These are phyloP conservation scores for Apiospora pterosperma DNA, from an alignment of 2,329 filamentous ascomycete species.

Conservation along the genomic window DNA sequence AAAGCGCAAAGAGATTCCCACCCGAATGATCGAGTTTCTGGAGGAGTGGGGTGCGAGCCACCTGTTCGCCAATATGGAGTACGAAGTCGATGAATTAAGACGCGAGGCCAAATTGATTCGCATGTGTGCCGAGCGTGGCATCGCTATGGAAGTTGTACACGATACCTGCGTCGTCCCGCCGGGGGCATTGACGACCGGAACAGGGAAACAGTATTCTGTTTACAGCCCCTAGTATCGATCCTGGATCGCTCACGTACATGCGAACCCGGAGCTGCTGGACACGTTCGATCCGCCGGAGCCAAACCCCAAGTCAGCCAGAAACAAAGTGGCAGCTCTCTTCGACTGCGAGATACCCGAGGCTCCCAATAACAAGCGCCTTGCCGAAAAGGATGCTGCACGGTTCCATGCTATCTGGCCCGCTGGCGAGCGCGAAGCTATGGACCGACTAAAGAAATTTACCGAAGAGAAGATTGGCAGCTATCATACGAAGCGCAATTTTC, in stretches of 20 bases:
- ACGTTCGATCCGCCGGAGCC: slow-evolving; percentile 52
- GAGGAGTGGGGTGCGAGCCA: slow-evolving; percentile 71
- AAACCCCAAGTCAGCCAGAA: slow-evolving; percentile 49
- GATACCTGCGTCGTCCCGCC: slow-evolving; percentile 83
- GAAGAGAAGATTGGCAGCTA: slow-evolving; percentile 62
- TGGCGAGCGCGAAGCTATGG: slow-evolving; percentile 68
- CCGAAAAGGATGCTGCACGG: slow-evolving; percentile 53
- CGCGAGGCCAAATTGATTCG: slow-evolving; percentile 68
- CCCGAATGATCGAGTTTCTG: slow-evolving; percentile 61
- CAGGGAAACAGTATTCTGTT: slow-evolving; percentile 77
- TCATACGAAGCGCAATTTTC: slow-evolving; percentile 61
- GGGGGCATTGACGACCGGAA: slow-evolving; percentile 61
- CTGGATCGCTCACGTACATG: slow-evolving; percentile 72
- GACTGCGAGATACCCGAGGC: slow-evolving; percentile 55
- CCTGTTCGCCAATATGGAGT: slow-evolving; percentile 81
- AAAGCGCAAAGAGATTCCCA: slow-evolving; percentile 59
- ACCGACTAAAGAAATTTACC: slow-evolving; percentile 64
- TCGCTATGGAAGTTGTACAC: slow-evolving; percentile 69
- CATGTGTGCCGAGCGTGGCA: slow-evolving; percentile 56
- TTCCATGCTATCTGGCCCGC: slow-evolving; percentile 65
- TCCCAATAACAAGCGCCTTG: slow-evolving; percentile 61
- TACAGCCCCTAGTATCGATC: slow-evolving; percentile 79
- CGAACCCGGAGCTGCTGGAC: slow-evolving; percentile 64
- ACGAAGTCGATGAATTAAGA: slow-evolving; percentile 85
- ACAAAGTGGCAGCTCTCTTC: slow-evolving; percentile 41